Evolutionary conservation across 306 rosid species (phyloP), one percentile per base, ranked within the genome.

Genomic region (Citrullus amarus): DNA sequence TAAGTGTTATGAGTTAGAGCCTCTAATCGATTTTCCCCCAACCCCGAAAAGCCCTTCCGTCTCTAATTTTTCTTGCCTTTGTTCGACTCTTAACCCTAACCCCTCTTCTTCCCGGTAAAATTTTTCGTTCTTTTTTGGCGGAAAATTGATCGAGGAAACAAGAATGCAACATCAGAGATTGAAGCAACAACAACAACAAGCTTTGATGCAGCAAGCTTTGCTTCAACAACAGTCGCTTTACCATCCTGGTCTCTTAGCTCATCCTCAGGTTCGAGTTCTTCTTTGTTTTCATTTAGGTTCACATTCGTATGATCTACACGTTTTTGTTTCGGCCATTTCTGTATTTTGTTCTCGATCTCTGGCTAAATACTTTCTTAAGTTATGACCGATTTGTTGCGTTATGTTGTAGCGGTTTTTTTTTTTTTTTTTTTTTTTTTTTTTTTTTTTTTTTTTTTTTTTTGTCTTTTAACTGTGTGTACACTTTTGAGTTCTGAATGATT

Each of bases 201-300:
- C 97, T 87, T 83, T 95, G 93, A 92, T 95, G 96, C 98, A 95
- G 55, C 98, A 95, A 79, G 97, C 98, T 81, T 92, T 95, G 73
- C 91, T 95, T 36, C 98, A 95, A 80, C 98, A 95, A 67, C 98
- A 95, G 58, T 89, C 98, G 77, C 90, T 95, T 81, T 95, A 95
- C 83, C 98, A 95, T 73, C 97, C 98, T 17, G 98, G 96, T 62
- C 93, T 95, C 56, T 34, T 95, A 44, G 98, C 98, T 89, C 96
- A 97, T 16, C 97, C 98, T 65, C 98, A 95, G 98, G 98, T 95
- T 82, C 80, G 67, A 34, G 44, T 76, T 67, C 76, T 66, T 38
- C 50, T 46, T 11, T 12, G 9, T 55, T 78, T 60, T 43, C 2
- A 12, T n/a, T 72, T 83, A 32, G 7, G 56, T 50, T 48, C 28